Evolutionary conservation across 805 yeast species (phyloP).

Genomic region (Tetrapisispora taiwanensis): DNA sequence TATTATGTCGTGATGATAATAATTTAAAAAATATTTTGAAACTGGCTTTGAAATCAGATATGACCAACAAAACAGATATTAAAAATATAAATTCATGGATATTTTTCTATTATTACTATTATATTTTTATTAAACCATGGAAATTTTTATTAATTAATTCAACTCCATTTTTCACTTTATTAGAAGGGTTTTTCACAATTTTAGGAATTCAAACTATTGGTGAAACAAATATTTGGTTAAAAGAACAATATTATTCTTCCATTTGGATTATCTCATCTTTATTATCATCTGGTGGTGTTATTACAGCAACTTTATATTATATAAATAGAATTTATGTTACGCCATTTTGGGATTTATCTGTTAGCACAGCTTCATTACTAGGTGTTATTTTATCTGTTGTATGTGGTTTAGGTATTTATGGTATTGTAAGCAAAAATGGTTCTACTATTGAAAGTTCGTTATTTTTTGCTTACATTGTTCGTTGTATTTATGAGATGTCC

Average conservation of each 20-base stretch:
- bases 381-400: conserved; percentile 79
- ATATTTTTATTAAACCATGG: conserved; percentile 55
- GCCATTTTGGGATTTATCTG: conserved; percentile 60
- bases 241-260: conserved; percentile 44
- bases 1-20: not conserved
- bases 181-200: conserved; percentile 90
- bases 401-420: conserved; percentile 64
- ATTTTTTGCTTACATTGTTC: conserved; percentile 81
- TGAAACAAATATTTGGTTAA: conserved; percentile 64
- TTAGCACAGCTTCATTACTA: conserved; percentile 67
- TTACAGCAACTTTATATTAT: conserved; percentile 69
- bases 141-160: conserved; percentile 58
- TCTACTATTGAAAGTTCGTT: conserved; percentile 85
- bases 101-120: conserved; percentile 25
- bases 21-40: not conserved
- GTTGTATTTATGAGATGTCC: conserved; percentile 85
- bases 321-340: conserved; percentile 74
- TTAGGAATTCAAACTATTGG: conserved; percentile 90
- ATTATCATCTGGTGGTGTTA: conserved; percentile 59
- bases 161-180: conserved; percentile 78
- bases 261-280: conserved; percentile 70
- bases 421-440: conserved; percentile 74
- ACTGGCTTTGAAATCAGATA: not conserved
- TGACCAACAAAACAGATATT: not conserved
- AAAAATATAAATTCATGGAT: conserved; percentile 7